phyloP scores from a whole-genome alignment of 2,329 filamentous ascomycete species.

The Stachybotrys echinatus region DNA sequence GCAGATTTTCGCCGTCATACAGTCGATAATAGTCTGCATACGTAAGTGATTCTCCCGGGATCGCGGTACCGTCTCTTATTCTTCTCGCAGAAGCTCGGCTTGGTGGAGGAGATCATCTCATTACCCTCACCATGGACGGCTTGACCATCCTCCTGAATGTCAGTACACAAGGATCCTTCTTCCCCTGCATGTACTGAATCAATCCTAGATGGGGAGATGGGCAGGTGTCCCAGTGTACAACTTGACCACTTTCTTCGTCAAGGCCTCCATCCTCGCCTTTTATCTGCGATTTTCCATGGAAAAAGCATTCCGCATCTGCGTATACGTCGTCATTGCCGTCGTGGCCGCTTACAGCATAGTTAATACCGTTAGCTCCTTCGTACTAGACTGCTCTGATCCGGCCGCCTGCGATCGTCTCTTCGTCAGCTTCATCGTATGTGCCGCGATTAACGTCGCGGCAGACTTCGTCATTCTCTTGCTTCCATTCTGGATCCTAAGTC shows the following conservation, averaged over 20 bases:
- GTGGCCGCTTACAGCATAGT: conserved; percentile 2
- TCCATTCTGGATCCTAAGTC: conserved; percentile 5
- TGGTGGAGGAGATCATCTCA: conserved; percentile 3
- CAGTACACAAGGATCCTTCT: neutral
- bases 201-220: conserved; percentile 1
- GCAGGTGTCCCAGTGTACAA: conserved; percentile 8
- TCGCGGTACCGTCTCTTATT: neutral
- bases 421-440: neutral
- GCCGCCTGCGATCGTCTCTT: neutral
- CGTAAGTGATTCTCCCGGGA: neutral
- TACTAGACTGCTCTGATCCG: neutral
- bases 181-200: neutral
- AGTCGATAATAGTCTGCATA: neutral
- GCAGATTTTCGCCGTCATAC: neutral
- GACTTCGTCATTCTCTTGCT: conserved; percentile 4
- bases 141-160: neutral
- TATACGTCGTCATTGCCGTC: neutral
- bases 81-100: conserved; percentile 4
- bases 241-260: conserved; percentile 12
- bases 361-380: neutral
- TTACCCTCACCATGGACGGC: neutral
- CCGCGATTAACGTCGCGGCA: conserved; percentile 1
- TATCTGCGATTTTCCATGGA: conserved; percentile 12
- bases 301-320: neutral
- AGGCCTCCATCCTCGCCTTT: conserved; percentile 13